Conservation (phyloP, 2,329 filamentous ascomycete genomes). For the Cladosporium cucumerinum region DNA sequence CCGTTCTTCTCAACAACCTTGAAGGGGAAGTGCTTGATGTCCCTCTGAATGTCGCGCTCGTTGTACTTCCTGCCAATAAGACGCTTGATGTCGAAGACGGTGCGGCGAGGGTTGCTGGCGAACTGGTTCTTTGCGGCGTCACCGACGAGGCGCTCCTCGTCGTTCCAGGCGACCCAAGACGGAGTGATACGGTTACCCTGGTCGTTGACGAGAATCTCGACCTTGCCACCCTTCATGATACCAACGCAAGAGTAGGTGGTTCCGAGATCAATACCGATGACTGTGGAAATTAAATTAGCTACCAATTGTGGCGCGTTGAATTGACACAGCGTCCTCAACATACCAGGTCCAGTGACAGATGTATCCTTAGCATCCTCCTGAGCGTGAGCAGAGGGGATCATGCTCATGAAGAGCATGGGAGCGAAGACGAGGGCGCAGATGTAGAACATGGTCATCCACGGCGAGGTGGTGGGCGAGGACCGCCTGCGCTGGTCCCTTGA, state of each 20-base stretch:
- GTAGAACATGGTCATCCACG: constrained; percentile 84
- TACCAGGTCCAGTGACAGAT: constrained; percentile 65
- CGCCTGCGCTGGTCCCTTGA: constrained; percentile 31
- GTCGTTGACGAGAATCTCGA: constrained; percentile 94
- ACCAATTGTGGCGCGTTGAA: not conserved
- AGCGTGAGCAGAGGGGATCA: constrained; percentile 56
- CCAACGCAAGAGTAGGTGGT: constrained; percentile 85
- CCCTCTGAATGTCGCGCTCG: constrained; percentile 78
- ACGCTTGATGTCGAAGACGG: constrained; percentile 50
- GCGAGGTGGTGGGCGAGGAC: constrained; percentile 24
- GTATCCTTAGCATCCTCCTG: constrained; percentile 62
- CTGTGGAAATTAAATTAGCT: constrained; percentile 39
- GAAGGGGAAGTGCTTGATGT: constrained; percentile 99
- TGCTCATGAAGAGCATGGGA: constrained; percentile 78
- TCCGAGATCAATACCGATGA: constrained; percentile 94
- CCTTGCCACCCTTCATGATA: constrained; percentile 94
- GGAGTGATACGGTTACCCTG: constrained; percentile 96
- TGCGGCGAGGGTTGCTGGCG: constrained; percentile 49
- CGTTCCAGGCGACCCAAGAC: constrained; percentile 62
- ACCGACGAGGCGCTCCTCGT: constrained; percentile 94
- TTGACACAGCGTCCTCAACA: constrained; percentile 19
- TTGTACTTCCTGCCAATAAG: constrained; percentile 52
- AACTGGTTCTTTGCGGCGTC: constrained; percentile 96
- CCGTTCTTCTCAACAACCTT: constrained; percentile 84
- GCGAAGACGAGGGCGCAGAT: constrained; percentile 82